Conservation (phyloP, 1,139 yeast species). For the Kodamaea plutei region DNA sequence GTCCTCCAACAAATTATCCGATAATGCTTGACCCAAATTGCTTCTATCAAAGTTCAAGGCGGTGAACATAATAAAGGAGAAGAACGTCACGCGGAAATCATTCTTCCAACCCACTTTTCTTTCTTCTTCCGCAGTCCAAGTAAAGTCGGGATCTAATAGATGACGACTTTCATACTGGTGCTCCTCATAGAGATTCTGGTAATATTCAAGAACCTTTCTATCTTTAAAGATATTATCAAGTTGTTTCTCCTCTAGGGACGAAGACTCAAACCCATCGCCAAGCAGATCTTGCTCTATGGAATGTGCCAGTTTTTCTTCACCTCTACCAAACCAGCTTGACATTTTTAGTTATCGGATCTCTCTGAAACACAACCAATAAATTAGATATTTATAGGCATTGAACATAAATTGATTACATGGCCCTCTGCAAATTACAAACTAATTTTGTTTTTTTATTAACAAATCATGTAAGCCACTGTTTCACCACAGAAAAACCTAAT, state of each 20-base stretch:
- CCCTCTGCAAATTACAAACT: too few relatives aligned
- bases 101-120: conserved; percentile 23
- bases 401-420: too few relatives aligned
- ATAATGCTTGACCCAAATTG: conserved; percentile 27
- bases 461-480: too few relatives aligned
- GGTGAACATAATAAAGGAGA: conserved; percentile 29
- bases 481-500: background rate
- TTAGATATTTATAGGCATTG: too few relatives aligned
- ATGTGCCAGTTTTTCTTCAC: too few relatives aligned
- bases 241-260: conserved; percentile 6
- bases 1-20: conserved; percentile 27
- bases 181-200: conserved; percentile 25
- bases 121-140: conserved; percentile 36
- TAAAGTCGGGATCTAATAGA: conserved; percentile 31
- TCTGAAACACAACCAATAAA: too few relatives aligned
- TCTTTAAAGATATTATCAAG: conserved; percentile 25
- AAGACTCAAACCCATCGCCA: too few relatives aligned
- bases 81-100: conserved; percentile 29
- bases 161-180: conserved; percentile 31
- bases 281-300: too few relatives aligned
- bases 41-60: conserved; percentile 31
- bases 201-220: conserved; percentile 26
- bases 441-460: too few relatives aligned
- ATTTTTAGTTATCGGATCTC: too few relatives aligned
- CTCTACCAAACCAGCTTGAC: too few relatives aligned